A percentile compares a stretch with the other conserved stretches of the same genome.
These are phyloP conservation scores for Prunus salicina DNA, from an alignment of 306 rosid species.

Conservation along the genomic window DNA sequence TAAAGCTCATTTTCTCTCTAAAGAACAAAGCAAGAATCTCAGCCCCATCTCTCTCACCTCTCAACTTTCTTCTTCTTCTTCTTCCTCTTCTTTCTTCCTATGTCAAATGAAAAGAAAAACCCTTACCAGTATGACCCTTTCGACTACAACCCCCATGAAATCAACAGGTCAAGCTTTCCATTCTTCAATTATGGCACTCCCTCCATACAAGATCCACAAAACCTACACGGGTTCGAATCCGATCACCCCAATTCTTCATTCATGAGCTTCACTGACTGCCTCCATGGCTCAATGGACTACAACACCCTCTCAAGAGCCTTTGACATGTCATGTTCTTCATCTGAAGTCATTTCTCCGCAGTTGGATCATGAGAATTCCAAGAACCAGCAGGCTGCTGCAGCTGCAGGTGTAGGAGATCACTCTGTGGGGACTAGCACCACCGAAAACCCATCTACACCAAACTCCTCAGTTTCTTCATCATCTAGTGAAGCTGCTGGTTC, in stretches of 20 bases:
- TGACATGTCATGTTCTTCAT: conserved; percentile 76
- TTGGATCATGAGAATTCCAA: conserved; percentile 29
- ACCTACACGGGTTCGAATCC: conserved; percentile 35
- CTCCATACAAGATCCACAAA: conserved; percentile 24
- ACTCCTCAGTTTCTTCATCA: conserved; percentile 66
- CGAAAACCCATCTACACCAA: conserved; percentile 45
- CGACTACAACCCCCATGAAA: conserved; percentile 47
- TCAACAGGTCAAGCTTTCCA: conserved; percentile 39
- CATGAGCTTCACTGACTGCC: conserved; percentile 65
- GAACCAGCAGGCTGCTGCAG: conserved; percentile 16
- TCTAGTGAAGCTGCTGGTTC: conserved; percentile 59
- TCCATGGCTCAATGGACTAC: conserved; percentile 73
- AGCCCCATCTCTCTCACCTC: conserved; percentile 7
- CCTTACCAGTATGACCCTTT: conserved; percentile 48
- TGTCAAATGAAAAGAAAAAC: conserved; percentile 48
- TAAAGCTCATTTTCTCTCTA: conserved; percentile 33
- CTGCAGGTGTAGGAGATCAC: conserved; percentile 34
- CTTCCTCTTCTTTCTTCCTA: conserved; percentile 19
- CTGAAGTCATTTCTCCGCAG: conserved; percentile 50
- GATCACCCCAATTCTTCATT: conserved; percentile 24
- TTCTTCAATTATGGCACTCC: conserved; percentile 30
- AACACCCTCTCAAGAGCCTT: conserved; percentile 73
- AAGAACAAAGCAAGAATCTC: conserved; percentile 9
- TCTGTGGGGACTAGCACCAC: conserved; percentile 24
- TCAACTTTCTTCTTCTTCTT: neutral